phyloP scores from a whole-genome alignment of 345 rosid species.

The Lenwebbia sp. region DNA sequence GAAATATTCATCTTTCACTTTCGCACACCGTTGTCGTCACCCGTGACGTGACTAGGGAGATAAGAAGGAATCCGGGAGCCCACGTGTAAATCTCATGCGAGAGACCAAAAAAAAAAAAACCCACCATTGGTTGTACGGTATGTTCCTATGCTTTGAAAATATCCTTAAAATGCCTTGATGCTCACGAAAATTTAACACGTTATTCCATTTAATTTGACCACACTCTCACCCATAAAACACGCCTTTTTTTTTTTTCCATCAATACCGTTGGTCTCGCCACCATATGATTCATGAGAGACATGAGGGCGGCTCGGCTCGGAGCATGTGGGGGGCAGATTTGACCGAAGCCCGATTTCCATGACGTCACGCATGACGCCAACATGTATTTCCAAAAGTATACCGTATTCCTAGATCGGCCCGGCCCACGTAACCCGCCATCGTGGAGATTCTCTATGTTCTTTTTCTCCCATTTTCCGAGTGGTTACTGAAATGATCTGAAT shows the following conservation, averaged over 20 bases:
- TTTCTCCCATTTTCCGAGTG: too few species aligned
- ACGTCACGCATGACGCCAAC: background rate
- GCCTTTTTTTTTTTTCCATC: background rate
- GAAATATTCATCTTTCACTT: background rate
- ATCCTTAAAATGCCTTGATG: too few species aligned
- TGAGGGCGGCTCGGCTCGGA: background rate
- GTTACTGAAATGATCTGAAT: background rate
- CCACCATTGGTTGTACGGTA: too few species aligned
- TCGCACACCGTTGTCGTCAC: background rate
- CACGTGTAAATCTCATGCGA: too few species aligned
- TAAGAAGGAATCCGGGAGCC: too few species aligned
- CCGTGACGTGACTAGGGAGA: background rate
- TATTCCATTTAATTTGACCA: too few species aligned
- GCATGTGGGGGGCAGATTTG: background rate
- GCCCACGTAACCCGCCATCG: too few species aligned
- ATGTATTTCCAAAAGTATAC: background rate
- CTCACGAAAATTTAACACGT: too few species aligned
- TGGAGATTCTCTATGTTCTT: too few species aligned
- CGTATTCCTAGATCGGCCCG: background rate
- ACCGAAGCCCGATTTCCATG: background rate
- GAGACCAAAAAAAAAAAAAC: too few species aligned
- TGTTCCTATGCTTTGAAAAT: too few species aligned
- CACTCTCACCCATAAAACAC: too few species aligned
- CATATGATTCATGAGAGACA: background rate
- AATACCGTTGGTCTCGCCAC: background rate